Evolutionary conservation across 208 protist genomes (phyloP).

Genomic region (Trichomonas tenax): DNA sequence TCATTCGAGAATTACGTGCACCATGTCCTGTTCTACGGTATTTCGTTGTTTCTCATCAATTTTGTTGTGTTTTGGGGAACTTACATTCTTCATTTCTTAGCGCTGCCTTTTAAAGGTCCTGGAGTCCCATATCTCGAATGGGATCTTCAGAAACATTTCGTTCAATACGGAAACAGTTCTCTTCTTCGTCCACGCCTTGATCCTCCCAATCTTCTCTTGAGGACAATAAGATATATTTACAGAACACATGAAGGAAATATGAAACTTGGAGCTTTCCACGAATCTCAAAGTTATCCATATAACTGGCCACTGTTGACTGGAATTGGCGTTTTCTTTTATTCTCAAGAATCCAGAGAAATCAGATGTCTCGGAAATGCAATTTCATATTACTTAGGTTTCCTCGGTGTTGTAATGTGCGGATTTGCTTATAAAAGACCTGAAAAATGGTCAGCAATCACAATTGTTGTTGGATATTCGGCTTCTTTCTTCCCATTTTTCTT

Average conservation of each 20-base stretch:
- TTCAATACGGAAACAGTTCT: not conserved
- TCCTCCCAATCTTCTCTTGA: not conserved
- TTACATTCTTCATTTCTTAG: not conserved
- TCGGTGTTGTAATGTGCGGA: not conserved
- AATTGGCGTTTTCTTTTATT: not conserved
- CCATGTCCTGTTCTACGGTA: not conserved
- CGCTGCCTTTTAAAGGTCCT: not conserved
- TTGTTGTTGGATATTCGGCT: not conserved
- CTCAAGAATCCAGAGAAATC: not conserved
- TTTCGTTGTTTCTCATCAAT: not conserved
- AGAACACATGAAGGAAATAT: not conserved
- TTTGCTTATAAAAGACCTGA: not conserved
- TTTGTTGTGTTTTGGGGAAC: not conserved
- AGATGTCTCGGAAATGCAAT: not conserved
- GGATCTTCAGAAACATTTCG: not conserved
- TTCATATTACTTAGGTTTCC: not conserved
- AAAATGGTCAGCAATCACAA: not conserved
- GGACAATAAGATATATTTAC: not conserved
- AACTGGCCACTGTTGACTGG: not conserved
- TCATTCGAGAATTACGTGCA: not conserved
- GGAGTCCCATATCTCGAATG: not conserved
- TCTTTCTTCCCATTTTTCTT: not conserved
- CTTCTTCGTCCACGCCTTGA: not conserved
- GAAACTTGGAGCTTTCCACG: not conserved
- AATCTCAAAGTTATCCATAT: not conserved